A percentile compares a stretch with the other conserved stretches of the same genome.
phyloP scores from a whole-genome alignment of 306 rosid genomes.

The Myrica gale region DNA sequence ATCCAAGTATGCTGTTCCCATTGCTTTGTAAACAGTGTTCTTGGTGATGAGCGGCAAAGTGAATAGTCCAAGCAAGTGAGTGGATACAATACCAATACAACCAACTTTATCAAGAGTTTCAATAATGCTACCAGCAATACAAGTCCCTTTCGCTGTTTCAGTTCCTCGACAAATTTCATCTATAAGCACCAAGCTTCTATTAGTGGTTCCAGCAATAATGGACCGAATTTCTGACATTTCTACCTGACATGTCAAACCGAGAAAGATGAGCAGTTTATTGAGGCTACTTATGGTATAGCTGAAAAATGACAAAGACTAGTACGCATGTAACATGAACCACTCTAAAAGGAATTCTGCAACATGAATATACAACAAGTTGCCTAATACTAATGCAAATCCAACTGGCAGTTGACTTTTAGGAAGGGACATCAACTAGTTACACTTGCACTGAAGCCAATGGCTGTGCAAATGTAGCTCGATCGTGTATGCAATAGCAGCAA shows the following conservation, averaged over 20 bases:
- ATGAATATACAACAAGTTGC: background rate
- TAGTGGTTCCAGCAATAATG: slow-evolving; percentile 60
- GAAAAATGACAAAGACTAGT: background rate
- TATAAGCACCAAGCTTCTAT: slow-evolving; percentile 85
- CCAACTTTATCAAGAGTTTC: slow-evolving; percentile 78
- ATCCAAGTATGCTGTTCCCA: slow-evolving; percentile 62
- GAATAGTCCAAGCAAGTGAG: slow-evolving; percentile 91
- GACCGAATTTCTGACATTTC: slow-evolving; percentile 96
- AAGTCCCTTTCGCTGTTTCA: slow-evolving; percentile 94
- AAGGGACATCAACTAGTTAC: background rate
- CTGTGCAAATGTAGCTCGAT: background rate
- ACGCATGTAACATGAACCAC: background rate
- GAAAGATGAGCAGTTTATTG: slow-evolving; percentile 13
- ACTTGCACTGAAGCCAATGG: background rate
- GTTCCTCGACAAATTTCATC: slow-evolving; percentile 99
- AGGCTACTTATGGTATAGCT: background rate
- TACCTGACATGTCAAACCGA: slow-evolving; percentile 51
- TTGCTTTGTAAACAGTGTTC: slow-evolving; percentile 68
- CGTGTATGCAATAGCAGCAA: background rate
- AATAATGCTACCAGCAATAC: slow-evolving; percentile 89
- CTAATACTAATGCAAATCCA: background rate
- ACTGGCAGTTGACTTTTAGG: background rate
- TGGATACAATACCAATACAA: slow-evolving; percentile 87
- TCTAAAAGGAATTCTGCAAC: background rate
- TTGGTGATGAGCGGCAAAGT: slow-evolving; percentile 64